Conservation (phyloP, 257 asterid genomes). For the Solanum etuberosum region DNA sequence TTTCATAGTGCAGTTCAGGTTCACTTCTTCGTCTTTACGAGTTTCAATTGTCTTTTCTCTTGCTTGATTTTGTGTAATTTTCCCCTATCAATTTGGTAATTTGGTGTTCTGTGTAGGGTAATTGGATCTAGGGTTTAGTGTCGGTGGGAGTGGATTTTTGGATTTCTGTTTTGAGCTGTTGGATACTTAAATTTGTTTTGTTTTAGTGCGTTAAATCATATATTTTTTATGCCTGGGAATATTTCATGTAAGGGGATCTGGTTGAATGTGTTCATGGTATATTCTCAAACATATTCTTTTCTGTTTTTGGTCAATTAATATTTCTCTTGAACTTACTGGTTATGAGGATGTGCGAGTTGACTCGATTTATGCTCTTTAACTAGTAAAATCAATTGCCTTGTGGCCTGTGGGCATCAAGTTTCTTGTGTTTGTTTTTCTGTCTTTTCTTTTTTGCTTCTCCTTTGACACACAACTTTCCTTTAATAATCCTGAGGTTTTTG, state of each 20-base stretch:
- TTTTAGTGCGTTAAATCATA: neutral
- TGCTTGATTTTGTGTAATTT: neutral
- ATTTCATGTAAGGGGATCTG: neutral
- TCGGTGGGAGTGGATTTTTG: neutral
- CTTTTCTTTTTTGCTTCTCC: neutral
- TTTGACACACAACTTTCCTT: neutral
- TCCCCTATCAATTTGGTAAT: neutral
- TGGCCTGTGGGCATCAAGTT: neutral
- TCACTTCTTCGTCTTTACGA: neutral
- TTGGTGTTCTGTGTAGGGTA: neutral
- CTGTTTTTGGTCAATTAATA: neutral
- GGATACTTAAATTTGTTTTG: neutral
- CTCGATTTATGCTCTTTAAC: neutral
- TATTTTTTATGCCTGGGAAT: neutral
- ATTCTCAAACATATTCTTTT: neutral
- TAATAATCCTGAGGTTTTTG: neutral
- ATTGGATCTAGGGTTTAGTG: constrained; percentile 26
- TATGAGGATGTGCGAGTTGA: neutral
- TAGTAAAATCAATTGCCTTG: neutral
- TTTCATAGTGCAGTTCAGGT: constrained; percentile 99
- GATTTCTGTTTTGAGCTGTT: neutral
- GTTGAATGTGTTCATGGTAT: neutral
- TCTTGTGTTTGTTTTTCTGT: neutral
- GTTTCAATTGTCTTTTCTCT: neutral
- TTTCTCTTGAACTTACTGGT: neutral